A percentile compares a stretch with the other conserved stretches of the same genome.
phyloP scores from a whole-genome alignment of 805 yeast genomes.

The Wickerhamomyces xylosicus region DNA sequence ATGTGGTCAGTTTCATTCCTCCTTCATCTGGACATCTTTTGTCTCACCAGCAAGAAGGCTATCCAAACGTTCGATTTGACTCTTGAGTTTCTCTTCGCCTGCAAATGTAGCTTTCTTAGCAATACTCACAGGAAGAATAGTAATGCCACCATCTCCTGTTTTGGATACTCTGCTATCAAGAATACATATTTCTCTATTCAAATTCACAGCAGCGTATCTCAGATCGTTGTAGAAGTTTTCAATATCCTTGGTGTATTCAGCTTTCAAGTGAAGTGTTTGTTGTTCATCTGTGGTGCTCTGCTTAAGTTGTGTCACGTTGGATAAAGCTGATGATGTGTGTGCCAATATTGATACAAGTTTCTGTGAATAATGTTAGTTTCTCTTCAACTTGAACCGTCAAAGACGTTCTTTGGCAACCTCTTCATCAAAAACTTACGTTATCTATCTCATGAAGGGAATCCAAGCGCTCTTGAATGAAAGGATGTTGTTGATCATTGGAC shows the following conservation, averaged over 20 bases:
- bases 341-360: conserved; percentile 41
- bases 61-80: conserved; percentile 30
- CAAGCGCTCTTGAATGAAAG: conserved; percentile 38
- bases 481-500: conserved; percentile 16
- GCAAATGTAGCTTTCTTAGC: conserved; percentile 64
- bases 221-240: conserved; percentile 41
- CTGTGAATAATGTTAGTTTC: conserved; percentile 6
- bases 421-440: conserved; percentile 20
- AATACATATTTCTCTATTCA: conserved; percentile 57
- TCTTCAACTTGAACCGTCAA: neutral
- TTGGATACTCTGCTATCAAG: conserved; percentile 52
- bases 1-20: too few relatives aligned
- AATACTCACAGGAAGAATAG: conserved; percentile 57
- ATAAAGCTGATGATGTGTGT: conserved; percentile 35
- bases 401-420: too few relatives aligned
- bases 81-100: conserved; percentile 45
- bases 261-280: conserved; percentile 20
- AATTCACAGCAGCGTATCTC: conserved; percentile 44
- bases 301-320: conserved; percentile 28
- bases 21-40: neutral
- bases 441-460: conserved; percentile 45
- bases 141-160: conserved; percentile 32
- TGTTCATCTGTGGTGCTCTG: conserved; percentile 13
- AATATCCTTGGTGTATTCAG: conserved; percentile 33
- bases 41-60: conserved; percentile 10